Base-by-base conservation (phyloP, 495 filamentous ascomycete species). In the Xylaria venustula region DNA sequence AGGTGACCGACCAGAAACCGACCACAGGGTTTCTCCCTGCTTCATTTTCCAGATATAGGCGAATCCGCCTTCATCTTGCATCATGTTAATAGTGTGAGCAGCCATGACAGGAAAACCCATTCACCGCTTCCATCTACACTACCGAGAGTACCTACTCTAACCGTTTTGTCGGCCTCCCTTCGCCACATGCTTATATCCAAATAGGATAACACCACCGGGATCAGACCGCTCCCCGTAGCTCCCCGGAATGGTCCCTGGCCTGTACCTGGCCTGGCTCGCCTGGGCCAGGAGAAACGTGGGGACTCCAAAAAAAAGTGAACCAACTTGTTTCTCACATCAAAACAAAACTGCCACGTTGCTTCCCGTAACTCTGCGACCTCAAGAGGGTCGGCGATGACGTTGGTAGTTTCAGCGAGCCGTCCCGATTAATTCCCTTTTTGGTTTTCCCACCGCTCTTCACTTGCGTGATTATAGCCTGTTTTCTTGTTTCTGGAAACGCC, bases 221-320 rank as follows among this genome's bases (percentile, higher is more conserved):
- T 55, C 15, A 55, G 25, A 45, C 53, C 40, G 40, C 53, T 40
- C 26, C 25, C 12, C 37, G 34, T 19, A 54, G 40, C 53, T 40
- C 26, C 25, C 12, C 25, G 50, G 50, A 54, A 54, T 4, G 2
- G 40, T 22, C 40, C 40, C 53, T 22, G 53, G 26, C 23, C 53
- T 32, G 15, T 45, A 25, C 30, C 40, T 30, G 17, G 40, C n/a
- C n/a, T n/a, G n/a, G n/a, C n/a, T n/a, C n/a, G 52, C 37, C 50
- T 55, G 20, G 25, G n/a, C 17, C 25, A 40, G 40, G 53, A 44
- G 26, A 36, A n/a, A 55, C 40, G 53, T 55, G 53, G 53, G 53
- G 53, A 45, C 51, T 12, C 28, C 20, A 8, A 54, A 40, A 54
- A 40, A 44, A 11, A 30, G 5, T 42, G 12, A 26, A 17, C 50